Base-by-base conservation (phyloP, 108 stramenopile genomes). In the Licmophora abbreviata region DNA sequence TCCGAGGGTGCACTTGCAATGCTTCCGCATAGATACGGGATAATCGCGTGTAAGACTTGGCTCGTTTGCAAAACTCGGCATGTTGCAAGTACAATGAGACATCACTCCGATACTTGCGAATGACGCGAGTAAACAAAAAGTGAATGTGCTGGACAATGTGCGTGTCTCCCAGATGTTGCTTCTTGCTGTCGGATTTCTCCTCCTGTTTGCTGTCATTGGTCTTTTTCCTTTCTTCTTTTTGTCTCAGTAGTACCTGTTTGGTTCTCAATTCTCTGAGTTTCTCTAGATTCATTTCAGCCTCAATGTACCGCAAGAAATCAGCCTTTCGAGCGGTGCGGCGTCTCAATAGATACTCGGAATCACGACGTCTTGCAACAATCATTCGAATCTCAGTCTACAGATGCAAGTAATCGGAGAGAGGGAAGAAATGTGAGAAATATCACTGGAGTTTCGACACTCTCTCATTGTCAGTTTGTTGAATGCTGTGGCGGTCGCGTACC, bases 121-220 rank as follows among this genome's bases (percentile, higher is more conserved):
- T 66, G 0, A 75, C 74, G 1, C 90, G 64, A 31, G 64, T 79
- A 45, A 83, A 92, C 5, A 92, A 41, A 42, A 83, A 57, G 62
- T 92, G 90, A 32, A 92, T 66, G 53, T 85, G 83, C 18, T 77
- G 76, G 17, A 85, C 51, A 56, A 92, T 79, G 56, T 85, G 83
- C 3, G 55, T 40, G 56, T 92, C 90, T 1, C 90, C 90, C 8
- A 80, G 75, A 14, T 73, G 58, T 30, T 50, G 61, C 30, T 63
- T 71, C n/a, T 44, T 69, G 23, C 56, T 48, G 4, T 58, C 46
- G 8, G 55, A 23, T 4, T 46, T 30, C 18, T 38, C 51, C 25
- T 55, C 40, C 2, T 15, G 33, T 10, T 28, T 48, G 25, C 44
- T 59, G 8, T 61, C 51, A 1, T 60, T 56, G n/a, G 31, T 9